phyloP scores from a whole-genome alignment of 2,329 filamentous ascomycete genomes.

The Nannizzia gypsea region DNA sequence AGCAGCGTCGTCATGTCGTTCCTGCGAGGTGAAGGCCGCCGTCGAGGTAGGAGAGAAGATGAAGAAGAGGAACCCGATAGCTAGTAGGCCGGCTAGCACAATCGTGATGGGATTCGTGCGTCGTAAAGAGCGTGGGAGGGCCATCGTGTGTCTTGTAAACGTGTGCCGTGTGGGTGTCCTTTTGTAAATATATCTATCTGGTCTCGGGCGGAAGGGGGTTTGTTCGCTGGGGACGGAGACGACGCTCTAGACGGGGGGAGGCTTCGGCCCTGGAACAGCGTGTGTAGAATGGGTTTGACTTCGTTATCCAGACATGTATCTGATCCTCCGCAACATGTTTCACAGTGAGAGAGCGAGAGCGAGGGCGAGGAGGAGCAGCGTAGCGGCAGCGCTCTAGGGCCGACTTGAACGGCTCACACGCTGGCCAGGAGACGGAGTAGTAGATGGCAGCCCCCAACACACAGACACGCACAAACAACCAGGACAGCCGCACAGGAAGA shows the following conservation, averaged over 20 bases:
- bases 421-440: no score
- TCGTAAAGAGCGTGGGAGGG: slow-evolving; percentile 56
- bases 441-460: background rate
- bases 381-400: no score
- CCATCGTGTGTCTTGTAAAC: slow-evolving; percentile 33
- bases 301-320: slow-evolving; percentile 1
- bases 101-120: slow-evolving; percentile 68
- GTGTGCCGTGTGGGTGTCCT: no score
- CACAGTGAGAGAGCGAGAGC: background rate
- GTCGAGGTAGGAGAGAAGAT: slow-evolving; percentile 46
- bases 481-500: background rate
- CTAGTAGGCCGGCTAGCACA: slow-evolving; percentile 57
- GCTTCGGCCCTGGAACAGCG: background rate
- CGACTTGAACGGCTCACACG: no score
- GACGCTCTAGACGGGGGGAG: background rate
- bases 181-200: background rate
- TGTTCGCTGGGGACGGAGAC: background rate
- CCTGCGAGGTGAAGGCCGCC: slow-evolving; percentile 37
- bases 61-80: slow-evolving; percentile 59
- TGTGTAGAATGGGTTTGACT: background rate
- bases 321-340: slow-evolving; percentile 3
- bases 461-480: no score
- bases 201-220: background rate
- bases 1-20: slow-evolving; percentile 47
- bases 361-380: no score